Evolutionary conservation across 345 rosid species (phyloP).

Genomic region (Ceriops zippeliana): DNA sequence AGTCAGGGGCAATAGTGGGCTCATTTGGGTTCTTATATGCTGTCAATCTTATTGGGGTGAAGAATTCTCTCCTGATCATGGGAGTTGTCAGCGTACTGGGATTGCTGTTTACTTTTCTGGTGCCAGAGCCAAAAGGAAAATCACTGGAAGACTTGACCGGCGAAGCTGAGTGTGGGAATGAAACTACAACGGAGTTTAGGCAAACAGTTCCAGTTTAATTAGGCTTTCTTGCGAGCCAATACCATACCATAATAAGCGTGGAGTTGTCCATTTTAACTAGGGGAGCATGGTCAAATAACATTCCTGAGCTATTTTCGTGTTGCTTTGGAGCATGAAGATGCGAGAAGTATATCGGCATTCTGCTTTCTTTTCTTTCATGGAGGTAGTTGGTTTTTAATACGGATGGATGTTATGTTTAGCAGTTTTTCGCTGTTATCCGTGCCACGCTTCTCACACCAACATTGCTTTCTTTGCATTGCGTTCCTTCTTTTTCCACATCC

Average conservation of each 20-base stretch:
- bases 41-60: constrained; percentile 42
- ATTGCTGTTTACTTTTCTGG: constrained; percentile 32
- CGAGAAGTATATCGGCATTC: not conserved
- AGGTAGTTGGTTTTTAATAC: not conserved
- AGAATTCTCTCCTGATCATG: constrained; percentile 35
- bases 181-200: not conserved
- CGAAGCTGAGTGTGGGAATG: constrained; percentile 35
- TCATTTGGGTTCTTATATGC: constrained; percentile 68
- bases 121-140: constrained; percentile 52
- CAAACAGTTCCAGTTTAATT: constrained; percentile 8
- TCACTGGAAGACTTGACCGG: constrained; percentile 62
- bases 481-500: too few relatives aligned
- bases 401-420: not conserved
- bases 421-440: not conserved
- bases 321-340: not conserved
- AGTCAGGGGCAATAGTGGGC: constrained; percentile 71
- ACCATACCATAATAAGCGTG: not conserved
- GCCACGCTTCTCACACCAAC: too few relatives aligned
- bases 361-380: not conserved
- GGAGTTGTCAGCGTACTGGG: constrained; percentile 42
- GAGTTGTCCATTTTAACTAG: not conserved
- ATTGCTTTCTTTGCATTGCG: too few relatives aligned
- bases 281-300: not conserved
- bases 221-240: not conserved
- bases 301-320: not conserved